Evolutionary conservation across 306 rosid genomes (phyloP).

Genomic region (Vicia villosa): DNA sequence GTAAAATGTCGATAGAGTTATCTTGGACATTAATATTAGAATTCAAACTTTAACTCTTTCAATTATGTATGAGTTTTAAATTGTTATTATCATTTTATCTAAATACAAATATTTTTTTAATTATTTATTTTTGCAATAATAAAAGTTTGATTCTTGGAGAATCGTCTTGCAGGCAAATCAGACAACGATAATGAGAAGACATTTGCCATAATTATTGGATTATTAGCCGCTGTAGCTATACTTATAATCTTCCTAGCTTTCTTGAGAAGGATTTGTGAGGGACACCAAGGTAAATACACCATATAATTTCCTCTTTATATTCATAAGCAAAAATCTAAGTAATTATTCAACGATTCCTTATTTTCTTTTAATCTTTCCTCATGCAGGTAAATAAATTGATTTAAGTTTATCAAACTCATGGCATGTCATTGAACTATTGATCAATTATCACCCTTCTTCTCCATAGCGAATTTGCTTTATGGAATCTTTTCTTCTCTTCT

Average conservation of each 20-base stretch:
- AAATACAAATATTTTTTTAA: no score
- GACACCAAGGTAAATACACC: conserved; percentile 52
- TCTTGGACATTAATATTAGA: no score
- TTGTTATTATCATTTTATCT: no score
- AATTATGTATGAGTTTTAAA: no score
- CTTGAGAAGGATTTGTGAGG: conserved; percentile 59
- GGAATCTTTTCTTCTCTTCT: conserved; percentile 31
- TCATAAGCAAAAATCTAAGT: neutral
- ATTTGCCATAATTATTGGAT: conserved; percentile 86
- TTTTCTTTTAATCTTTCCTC: conserved; percentile 12
- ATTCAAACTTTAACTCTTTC: no score
- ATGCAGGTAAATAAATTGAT: conserved; percentile 73
- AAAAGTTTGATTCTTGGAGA: neutral
- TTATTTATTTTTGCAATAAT: no score
- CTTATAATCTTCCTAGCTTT: conserved; percentile 77
- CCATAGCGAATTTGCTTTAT: conserved; percentile 44
- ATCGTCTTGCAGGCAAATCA: conserved; percentile 55
- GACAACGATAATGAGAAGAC: conserved; percentile 69
- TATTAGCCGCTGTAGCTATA: conserved; percentile 83
- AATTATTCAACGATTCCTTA: neutral
- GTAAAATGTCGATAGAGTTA: no score
- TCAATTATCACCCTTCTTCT: conserved; percentile 32
- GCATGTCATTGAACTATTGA: conserved; percentile 31
- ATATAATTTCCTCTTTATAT: neutral
- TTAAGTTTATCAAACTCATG: conserved; percentile 30